Conservation (phyloP, 441 rosid genomes). For the Bocquillonia castaneifolia region DNA sequence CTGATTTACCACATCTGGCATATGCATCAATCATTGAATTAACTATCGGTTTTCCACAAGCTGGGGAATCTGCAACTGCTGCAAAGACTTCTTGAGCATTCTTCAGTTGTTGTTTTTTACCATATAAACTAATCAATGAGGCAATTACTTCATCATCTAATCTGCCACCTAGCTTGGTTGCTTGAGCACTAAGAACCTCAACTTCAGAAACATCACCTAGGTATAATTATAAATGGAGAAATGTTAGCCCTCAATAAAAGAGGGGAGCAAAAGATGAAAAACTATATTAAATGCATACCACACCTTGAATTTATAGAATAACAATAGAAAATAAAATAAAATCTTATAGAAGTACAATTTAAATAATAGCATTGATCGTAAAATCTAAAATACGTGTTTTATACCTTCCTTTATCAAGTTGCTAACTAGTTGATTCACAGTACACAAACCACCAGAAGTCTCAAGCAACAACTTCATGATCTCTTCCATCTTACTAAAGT, state of each 20-base stretch:
- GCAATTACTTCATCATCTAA: constrained; percentile 52
- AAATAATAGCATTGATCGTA: constrained; percentile 3
- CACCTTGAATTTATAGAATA: not conserved
- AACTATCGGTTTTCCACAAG: constrained; percentile 37
- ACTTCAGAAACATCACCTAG: constrained; percentile 57
- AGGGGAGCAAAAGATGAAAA: constrained; percentile 5
- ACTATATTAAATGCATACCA: not conserved
- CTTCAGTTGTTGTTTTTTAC: constrained; percentile 47
- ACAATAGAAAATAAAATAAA: not conserved
- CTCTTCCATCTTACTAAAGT: constrained; percentile 35
- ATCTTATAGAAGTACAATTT: not conserved
- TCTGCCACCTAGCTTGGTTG: constrained; percentile 41
- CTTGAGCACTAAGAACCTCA: constrained; percentile 34
- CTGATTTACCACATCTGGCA: constrained; percentile 55
- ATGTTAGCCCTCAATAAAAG: constrained; percentile 21
- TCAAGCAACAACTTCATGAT: constrained; percentile 47
- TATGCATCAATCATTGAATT: constrained; percentile 66
- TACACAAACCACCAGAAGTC: constrained; percentile 43
- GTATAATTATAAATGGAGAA: constrained; percentile 14
- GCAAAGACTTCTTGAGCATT: constrained; percentile 50
- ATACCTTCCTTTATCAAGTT: constrained; percentile 54
- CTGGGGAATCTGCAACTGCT: constrained; percentile 41
- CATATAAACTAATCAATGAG: constrained; percentile 49
- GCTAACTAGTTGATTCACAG: constrained; percentile 46
- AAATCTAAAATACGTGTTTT: constrained; percentile 1